Evolutionary conservation across 495 filamentous ascomycete genomes (phyloP).

Genomic region (Hypomontagnella monticulosa): DNA sequence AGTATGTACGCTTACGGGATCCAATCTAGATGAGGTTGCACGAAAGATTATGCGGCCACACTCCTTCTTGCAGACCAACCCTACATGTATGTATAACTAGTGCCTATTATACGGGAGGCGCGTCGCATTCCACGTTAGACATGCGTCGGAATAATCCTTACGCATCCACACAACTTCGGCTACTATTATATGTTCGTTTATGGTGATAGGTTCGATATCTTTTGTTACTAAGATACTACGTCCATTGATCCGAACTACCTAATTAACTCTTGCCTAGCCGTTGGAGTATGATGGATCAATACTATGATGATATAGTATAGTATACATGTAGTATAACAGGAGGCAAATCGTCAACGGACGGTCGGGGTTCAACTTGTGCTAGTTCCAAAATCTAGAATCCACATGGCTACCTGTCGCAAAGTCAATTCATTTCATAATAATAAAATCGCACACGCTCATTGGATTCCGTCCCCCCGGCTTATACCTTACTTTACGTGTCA

Average conservation of each 20-base stretch:
- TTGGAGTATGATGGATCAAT: too few relatives aligned
- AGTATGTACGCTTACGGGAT: background rate
- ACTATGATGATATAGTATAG: background rate
- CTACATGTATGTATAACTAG: conserved; percentile 3
- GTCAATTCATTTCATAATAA: conserved; percentile 19
- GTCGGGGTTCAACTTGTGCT: too few relatives aligned
- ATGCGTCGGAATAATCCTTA: conserved; percentile 22
- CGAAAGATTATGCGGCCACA: conserved; percentile 4
- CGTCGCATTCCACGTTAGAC: conserved; percentile 1
- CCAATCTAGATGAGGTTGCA: background rate
- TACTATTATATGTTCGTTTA: background rate
- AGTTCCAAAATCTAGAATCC: too few relatives aligned
- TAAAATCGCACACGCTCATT: conserved; percentile 24
- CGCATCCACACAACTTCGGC: background rate
- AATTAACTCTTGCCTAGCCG: too few relatives aligned
- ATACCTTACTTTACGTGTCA: conserved; percentile 2
- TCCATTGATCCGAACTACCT: conserved; percentile 7
- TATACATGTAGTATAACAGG: background rate
- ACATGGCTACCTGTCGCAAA: background rate
- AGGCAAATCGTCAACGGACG: too few relatives aligned
- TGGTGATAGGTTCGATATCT: background rate
- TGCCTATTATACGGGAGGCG: background rate
- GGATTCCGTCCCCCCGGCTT: conserved; percentile 15
- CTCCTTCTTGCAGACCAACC: conserved; percentile 2
- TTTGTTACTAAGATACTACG: conserved; percentile 18